Evolutionary conservation across 75 land plant species (phyloP).

Genomic region (Cunninghamia lanceolata): DNA sequence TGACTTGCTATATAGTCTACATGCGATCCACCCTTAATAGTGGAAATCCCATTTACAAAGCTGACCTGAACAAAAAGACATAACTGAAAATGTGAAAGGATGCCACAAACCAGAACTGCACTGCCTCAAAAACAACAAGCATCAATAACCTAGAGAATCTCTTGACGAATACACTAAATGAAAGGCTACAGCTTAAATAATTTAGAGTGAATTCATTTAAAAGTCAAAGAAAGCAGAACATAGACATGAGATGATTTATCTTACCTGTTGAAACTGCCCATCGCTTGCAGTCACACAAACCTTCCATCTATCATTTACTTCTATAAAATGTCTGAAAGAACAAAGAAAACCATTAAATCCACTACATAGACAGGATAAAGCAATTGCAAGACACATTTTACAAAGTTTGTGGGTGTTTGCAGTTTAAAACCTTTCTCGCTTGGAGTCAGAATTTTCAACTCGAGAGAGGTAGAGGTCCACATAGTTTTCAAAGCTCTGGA

Average conservation of each 20-base stretch:
- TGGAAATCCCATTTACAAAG: conserved; percentile 90
- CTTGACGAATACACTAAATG: too few species aligned
- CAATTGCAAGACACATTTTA: background rate
- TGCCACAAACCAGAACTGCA: background rate
- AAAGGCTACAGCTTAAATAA: too few species aligned
- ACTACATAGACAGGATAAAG: background rate
- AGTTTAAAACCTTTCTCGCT: conserved; percentile 45
- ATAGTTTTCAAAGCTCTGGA: conserved; percentile 81
- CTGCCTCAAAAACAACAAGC: background rate
- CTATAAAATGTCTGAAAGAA: conserved; percentile 52
- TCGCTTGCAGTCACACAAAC: conserved; percentile 84
- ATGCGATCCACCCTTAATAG: conserved; percentile 96
- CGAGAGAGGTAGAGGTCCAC: conserved; percentile 67
- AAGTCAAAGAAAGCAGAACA: background rate
- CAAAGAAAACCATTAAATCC: background rate
- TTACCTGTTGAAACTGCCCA: conserved; percentile 98
- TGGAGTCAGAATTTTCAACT: conserved; percentile 30
- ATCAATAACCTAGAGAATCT: background rate
- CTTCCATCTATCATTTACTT: conserved; percentile 92
- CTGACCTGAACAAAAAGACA: conserved; percentile 70
- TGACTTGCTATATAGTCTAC: conserved; percentile 85
- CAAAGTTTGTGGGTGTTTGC: conserved; percentile 38
- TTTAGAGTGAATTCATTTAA: too few species aligned
- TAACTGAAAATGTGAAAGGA: background rate
- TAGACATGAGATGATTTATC: background rate